Evolutionary conservation across 2,329 filamentous ascomycete species (phyloP).

Genomic region (Epichloe bromicola): DNA sequence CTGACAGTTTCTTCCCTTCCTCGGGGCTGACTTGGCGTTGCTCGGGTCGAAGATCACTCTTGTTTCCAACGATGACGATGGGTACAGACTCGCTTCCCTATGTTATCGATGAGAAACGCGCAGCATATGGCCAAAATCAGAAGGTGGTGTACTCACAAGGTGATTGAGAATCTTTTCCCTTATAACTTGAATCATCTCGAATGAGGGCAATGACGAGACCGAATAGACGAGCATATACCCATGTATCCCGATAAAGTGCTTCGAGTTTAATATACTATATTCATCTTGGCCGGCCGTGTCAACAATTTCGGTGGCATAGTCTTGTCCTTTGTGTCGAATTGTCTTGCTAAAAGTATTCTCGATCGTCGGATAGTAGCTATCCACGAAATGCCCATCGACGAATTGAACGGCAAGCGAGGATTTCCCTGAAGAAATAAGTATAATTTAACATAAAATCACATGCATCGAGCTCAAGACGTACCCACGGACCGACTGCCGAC

Average conservation of each 20-base stretch:
- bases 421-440: slow-evolving; percentile 52
- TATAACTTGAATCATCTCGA: slow-evolving; percentile 95
- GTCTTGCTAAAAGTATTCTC: slow-evolving; percentile 98
- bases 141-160: slow-evolving; percentile 46
- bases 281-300: slow-evolving; percentile 98
- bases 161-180: slow-evolving; percentile 98
- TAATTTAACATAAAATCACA: background rate
- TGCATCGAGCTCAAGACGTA: slow-evolving; percentile 17
- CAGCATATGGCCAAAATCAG: background rate
- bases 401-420: slow-evolving; percentile 94
- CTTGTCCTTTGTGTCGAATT: slow-evolving; percentile 84
- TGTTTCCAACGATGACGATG: slow-evolving; percentile 92
- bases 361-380: slow-evolving; percentile 98
- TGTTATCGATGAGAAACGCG: background rate
- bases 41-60: slow-evolving; percentile 84
- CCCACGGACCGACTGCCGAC: slow-evolving; percentile 84
- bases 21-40: slow-evolving; percentile 82
- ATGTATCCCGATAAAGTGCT: slow-evolving; percentile 98
- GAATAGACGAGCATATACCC: slow-evolving; percentile 98
- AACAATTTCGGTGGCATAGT: slow-evolving; percentile 93
- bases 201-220: slow-evolving; percentile 85
- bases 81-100: slow-evolving; percentile 87
- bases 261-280: slow-evolving; percentile 95
- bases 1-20: slow-evolving; percentile 71
- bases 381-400: slow-evolving; percentile 95